phyloP scores from a whole-genome alignment of 1,284 basidiomycete genomes.

The Ceratobasidium sp. region DNA sequence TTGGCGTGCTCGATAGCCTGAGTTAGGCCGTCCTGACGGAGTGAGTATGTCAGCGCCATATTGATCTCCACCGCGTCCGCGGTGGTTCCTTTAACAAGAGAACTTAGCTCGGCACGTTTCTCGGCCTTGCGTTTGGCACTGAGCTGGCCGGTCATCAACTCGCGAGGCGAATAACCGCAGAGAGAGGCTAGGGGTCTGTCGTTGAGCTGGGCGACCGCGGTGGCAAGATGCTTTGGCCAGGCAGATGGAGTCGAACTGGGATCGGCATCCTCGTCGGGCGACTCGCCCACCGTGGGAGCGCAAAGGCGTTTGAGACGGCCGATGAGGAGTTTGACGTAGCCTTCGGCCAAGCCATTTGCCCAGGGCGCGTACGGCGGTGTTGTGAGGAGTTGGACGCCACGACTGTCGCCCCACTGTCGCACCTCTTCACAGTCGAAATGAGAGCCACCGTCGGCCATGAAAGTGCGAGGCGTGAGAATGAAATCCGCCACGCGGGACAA shows the following conservation, averaged over 20 bases:
- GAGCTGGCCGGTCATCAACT: conserved; percentile 47
- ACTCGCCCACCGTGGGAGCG: conserved; percentile 56
- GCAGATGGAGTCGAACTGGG: neutral
- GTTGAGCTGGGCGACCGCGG: conserved; percentile 45
- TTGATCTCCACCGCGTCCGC: too few species aligned
- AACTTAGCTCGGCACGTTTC: too few species aligned
- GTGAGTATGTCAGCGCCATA: too few species aligned
- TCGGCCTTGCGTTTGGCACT: neutral
- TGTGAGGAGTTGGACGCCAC: conserved; percentile 50
- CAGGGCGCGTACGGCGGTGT: conserved; percentile 61
- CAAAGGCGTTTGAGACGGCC: conserved; percentile 55
- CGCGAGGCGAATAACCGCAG: conserved; percentile 48
- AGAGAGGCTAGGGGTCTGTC: conserved; percentile 42
- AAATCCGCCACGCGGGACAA: conserved; percentile 53
- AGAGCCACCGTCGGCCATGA: conserved; percentile 61
- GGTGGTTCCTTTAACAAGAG: too few species aligned
- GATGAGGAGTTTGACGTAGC: conserved; percentile 53
- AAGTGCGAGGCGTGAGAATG: conserved; percentile 54
- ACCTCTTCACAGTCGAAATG: conserved; percentile 61
- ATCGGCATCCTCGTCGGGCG: neutral
- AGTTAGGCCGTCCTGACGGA: too few species aligned
- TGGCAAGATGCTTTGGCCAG: conserved; percentile 49
- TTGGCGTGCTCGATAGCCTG: too few species aligned
- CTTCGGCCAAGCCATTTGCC: conserved; percentile 61
- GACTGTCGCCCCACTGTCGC: conserved; percentile 52